Percentiles rank a stretch among this genome's conserved stretches.
These are phyloP conservation scores for Bassia scoparia DNA, from an alignment of 148 eudicot genomes.

Conservation along the genomic window DNA sequence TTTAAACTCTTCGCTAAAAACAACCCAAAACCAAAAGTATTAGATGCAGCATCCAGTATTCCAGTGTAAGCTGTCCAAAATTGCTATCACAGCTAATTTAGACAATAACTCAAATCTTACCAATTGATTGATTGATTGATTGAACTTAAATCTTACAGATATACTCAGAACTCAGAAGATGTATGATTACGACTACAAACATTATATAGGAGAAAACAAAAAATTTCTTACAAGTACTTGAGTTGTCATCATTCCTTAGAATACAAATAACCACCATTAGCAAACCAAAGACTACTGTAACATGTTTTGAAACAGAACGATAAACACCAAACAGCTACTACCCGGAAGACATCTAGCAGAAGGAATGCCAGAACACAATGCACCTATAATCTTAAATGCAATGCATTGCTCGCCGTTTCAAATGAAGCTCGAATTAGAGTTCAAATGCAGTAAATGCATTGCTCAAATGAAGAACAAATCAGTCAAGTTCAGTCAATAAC, in stretches of 20 bases:
- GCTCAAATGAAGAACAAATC: constrained; percentile 32
- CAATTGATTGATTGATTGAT: too few relatives aligned
- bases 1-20: constrained; percentile 78
- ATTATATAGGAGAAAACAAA: neutral
- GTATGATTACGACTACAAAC: neutral
- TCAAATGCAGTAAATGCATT: constrained; percentile 17
- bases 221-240: neutral
- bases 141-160: too few relatives aligned
- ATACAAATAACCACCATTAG: too few relatives aligned
- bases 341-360: too few relatives aligned
- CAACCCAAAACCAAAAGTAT: constrained; percentile 8
- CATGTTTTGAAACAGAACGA: neutral
- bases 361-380: too few relatives aligned
- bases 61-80: neutral
- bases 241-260: neutral
- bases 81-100: neutral
- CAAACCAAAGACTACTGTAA: neutral
- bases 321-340: too few relatives aligned
- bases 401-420: too few relatives aligned
- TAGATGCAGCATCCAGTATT: neutral
- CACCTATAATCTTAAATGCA: too few relatives aligned
- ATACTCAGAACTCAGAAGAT: too few relatives aligned
- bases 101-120: neutral
- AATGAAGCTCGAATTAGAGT: constrained; percentile 15
- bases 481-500: constrained; percentile 26